Evolutionary conservation across 1,284 basidiomycete species (phyloP), one percentile per base, ranked within the genome.

Genomic region (Cryptococcus sp.): DNA sequence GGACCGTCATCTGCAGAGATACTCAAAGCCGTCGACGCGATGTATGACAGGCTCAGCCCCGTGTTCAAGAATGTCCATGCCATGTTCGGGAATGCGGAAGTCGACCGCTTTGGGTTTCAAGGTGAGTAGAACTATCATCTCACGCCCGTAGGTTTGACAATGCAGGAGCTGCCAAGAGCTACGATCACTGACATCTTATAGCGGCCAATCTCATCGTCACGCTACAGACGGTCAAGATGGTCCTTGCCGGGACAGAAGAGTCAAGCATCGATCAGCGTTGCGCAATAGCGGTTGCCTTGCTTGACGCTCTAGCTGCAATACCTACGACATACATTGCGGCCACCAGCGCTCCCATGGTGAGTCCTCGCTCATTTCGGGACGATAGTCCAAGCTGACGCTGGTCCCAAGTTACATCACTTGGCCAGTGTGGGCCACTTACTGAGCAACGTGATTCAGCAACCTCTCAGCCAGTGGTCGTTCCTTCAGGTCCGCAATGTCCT

Each of bases 291-390:
- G 57, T 64, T 16, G 63, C 66, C 41, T 51, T 68, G 16, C 50
- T 68, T 10, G 58, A 64, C 20, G 58, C 62, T 7, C 55, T 68
- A 20, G 55, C 56, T 3, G 51, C 25, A 4, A 64, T 68, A 11
- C 67, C 67, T 2, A 63, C 64, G 7, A 47, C 61, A 3, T 68
- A 66, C 59, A 64, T 68, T 50, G 61, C 63, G 50, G 66, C 66
- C 5, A 71, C 65, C 52, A 69, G 68, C 48, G 58, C 66, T 0
- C 71, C 71, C 0, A 68, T 70, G 41, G 70, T 70, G 47, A 47
- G 67, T 64, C 6, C 8, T 15, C 11, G n/a, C 27, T 7, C 47
- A 16, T 5, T 16, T 13, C 20, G 16, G 17, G 4, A 6, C 15
- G n/a, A 41, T 39, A 16, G 4, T 8, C n/a, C 42, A 15, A 13